These are phyloP conservation scores for Mortierella sp. DNA, from an alignment of 371 early-diverging fungal genomes.

Conservation along the genomic window DNA sequence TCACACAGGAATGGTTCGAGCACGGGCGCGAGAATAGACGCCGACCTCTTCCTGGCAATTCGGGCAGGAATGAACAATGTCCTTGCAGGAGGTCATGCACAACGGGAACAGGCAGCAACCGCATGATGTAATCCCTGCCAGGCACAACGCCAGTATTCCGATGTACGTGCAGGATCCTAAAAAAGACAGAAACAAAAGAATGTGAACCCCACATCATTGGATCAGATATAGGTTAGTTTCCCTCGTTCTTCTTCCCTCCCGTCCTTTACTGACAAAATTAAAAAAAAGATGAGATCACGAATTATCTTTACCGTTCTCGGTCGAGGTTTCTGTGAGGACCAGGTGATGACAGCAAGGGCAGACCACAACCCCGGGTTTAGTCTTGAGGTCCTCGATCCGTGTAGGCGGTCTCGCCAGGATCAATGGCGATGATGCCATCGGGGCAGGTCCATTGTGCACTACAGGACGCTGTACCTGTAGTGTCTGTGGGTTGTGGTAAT, in stretches of 20 bases:
- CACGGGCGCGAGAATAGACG: slow-evolving; percentile 24
- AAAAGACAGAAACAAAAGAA: not conserved
- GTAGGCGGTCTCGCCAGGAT: slow-evolving; percentile 37
- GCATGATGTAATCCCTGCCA: slow-evolving; percentile 46
- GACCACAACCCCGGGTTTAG: slow-evolving; percentile 41
- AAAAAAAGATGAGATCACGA: not conserved
- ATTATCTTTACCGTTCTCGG: slow-evolving; percentile 42
- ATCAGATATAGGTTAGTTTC: not conserved
- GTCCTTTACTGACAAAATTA: not conserved
- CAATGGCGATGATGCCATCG: slow-evolving; percentile 27
- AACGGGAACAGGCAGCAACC: slow-evolving; percentile 54
- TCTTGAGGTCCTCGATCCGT: slow-evolving; percentile 41
- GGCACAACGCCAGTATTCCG: slow-evolving; percentile 36
- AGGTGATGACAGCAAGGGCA: slow-evolving; percentile 47
- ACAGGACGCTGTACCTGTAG: slow-evolving; percentile 8
- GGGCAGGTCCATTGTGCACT: not conserved
- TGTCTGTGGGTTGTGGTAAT: slow-evolving; percentile 4
- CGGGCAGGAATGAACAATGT: slow-evolving; percentile 54
- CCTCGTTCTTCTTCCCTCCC: too few relatives aligned
- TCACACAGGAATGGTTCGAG: not conserved
- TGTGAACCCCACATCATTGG: not conserved
- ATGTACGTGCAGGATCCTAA: slow-evolving; percentile 55
- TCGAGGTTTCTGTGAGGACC: slow-evolving; percentile 42
- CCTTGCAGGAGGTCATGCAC: slow-evolving; percentile 48
- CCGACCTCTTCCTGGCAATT: slow-evolving; percentile 53